Percentiles rank a stretch among this genome's conserved stretches.
Conservation (phyloP, 257 asterid species). For the Primulina tabacum region DNA sequence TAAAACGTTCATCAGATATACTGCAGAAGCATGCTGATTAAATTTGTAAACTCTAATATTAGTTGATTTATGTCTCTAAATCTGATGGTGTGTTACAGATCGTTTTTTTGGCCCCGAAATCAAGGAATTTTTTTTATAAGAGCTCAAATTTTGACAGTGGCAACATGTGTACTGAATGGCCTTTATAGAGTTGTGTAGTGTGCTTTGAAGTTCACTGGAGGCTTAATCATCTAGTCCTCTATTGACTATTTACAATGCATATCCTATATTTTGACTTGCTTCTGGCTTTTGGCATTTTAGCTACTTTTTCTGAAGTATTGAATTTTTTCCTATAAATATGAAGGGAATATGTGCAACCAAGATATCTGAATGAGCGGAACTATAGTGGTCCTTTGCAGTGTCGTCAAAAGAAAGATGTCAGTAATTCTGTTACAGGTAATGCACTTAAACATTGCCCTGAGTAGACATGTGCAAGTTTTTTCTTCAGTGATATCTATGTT, state of each 20-base stretch:
- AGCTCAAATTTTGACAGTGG: not conserved
- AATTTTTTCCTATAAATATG: conserved; percentile 28
- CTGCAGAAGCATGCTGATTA: conserved; percentile 6
- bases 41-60: conserved; percentile 1
- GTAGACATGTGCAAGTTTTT: conserved; percentile 1
- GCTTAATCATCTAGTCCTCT: not conserved
- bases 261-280: not conserved
- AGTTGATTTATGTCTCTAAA: not conserved
- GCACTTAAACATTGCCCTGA: conserved; percentile 13
- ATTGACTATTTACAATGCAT: not conserved
- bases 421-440: conserved; percentile 55
- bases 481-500: conserved; percentile 14
- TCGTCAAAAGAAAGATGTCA: conserved; percentile 68
- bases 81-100: not conserved
- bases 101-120: too few species aligned
- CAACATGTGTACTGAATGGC: conserved; percentile 1
- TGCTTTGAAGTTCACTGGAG: not conserved
- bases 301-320: conserved; percentile 5
- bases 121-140: not conserved
- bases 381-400: conserved; percentile 78
- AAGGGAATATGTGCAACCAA: conserved; percentile 73
- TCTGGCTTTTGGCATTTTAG: conserved; percentile 3
- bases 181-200: not conserved
- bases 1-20: conserved; percentile 6
- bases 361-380: conserved; percentile 55